Conservation (phyloP, 1,284 basidiomycete genomes). For the Malassezia japonica region DNA sequence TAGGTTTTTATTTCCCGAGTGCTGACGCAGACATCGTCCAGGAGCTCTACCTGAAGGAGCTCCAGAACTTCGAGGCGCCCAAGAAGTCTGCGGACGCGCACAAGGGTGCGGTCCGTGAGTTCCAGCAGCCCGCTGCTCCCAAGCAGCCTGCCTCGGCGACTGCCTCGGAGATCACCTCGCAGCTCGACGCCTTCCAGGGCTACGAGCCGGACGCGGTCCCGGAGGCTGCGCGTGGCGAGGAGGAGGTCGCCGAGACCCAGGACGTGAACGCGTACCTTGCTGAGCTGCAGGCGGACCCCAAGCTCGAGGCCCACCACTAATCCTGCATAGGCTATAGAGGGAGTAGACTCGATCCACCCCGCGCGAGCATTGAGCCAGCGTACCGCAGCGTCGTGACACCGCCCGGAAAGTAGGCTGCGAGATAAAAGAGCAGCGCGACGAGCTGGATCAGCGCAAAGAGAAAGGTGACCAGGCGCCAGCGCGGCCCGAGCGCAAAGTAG, state of each 20-base stretch:
- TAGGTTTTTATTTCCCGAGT: constrained; percentile 20
- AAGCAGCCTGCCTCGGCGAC: constrained; percentile 39
- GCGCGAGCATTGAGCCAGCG: constrained; percentile 33
- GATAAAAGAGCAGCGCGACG: constrained; percentile 32
- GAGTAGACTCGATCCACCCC: constrained; percentile 37
- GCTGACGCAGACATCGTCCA: constrained; percentile 67
- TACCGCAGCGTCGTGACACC: constrained; percentile 42
- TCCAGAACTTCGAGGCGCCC: constrained; percentile 73
- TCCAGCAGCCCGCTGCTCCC: constrained; percentile 49
- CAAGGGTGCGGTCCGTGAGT: constrained; percentile 50
- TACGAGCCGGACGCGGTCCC: constrained; percentile 40
- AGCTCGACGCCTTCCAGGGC: constrained; percentile 50
- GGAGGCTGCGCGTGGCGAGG: constrained; percentile 19
- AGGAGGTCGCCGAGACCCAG: constrained; percentile 30
- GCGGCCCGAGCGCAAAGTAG: constrained; percentile 45
- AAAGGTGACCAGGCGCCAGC: constrained; percentile 36
- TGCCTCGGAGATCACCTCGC: constrained; percentile 47
- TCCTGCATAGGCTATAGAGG: constrained; percentile 31
- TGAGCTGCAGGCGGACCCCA: constrained; percentile 38
- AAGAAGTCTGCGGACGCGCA: constrained; percentile 42
- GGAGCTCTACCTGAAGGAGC: constrained; percentile 79
- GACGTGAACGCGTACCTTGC: constrained; percentile 48
- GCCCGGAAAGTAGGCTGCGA: constrained; percentile 46
- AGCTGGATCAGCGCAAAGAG: constrained; percentile 37
- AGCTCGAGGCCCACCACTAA: constrained; percentile 46